A percentile compares a stretch with the other conserved stretches of the same genome.
phyloP scores from a whole-genome alignment of 1,284 basidiomycete species.

The Chondrostereum purpureum region DNA sequence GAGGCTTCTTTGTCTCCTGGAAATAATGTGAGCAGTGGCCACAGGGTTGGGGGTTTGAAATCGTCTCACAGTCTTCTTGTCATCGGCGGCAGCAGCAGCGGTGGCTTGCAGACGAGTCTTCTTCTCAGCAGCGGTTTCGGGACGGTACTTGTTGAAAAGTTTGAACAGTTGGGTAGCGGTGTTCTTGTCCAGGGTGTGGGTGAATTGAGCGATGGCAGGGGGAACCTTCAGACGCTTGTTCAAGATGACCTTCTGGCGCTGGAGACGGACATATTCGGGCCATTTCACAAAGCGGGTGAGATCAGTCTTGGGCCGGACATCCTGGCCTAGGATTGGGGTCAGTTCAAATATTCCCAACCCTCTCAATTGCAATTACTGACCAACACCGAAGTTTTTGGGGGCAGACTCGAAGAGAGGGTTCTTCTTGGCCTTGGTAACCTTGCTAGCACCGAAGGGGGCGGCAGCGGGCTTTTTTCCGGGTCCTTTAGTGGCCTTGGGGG shows the following conservation, averaged over 20 bases:
- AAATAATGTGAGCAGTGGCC: too few species aligned
- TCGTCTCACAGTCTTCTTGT: constrained; percentile 50
- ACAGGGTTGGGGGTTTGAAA: too few species aligned
- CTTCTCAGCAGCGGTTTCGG: constrained; percentile 96
- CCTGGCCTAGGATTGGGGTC: constrained; percentile 62
- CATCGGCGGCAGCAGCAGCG: constrained; percentile 73
- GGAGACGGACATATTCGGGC: constrained; percentile 98
- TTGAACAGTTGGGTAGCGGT: constrained; percentile 98
- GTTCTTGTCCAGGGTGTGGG: constrained; percentile 99
- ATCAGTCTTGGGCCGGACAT: constrained; percentile 88
- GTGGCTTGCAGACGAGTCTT: constrained; percentile 82
- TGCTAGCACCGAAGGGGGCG: constrained; percentile 70
- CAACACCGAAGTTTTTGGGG: constrained; percentile 93
- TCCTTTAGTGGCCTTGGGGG: constrained; percentile 63
- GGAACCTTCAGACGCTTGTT: constrained; percentile 98
- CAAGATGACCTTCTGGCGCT: constrained; percentile 98
- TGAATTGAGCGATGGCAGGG: constrained; percentile 97
- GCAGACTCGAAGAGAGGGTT: constrained; percentile 95
- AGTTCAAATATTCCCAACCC: background rate
- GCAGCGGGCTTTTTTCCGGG: constrained; percentile 75
- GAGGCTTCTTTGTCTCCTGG: constrained; percentile 83
- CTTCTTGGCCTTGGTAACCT: constrained; percentile 74
- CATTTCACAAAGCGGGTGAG: constrained; percentile 99
- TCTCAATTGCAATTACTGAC: constrained; percentile 39
- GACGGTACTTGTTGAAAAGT: constrained; percentile 94